Evolutionary conservation across 2,329 filamentous ascomycete genomes (phyloP), one percentile per base, ranked within the genome.

Genomic region (Aspergillus ibericus): DNA sequence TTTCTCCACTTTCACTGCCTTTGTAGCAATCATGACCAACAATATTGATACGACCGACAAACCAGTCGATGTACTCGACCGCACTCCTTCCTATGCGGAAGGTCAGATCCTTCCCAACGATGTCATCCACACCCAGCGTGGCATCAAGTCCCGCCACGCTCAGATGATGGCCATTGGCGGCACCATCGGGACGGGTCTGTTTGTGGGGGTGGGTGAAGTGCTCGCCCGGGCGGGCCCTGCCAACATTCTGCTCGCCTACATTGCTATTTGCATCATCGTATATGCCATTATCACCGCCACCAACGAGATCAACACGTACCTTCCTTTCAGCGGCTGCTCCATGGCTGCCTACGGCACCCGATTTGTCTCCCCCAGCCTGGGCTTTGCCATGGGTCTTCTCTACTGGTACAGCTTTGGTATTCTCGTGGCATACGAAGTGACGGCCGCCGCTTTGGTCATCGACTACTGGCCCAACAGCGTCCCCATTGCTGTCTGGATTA

Each of bases 341-440:
- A 22, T 51, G 15, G 36, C 47, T 18, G 56, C 55, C 29, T 87
- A 87, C 66, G 79, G 83, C 38, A 79, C 82, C 53, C 82, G 85
- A 57, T 88, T 88, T 63, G 75, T 87, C 59, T 85, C 87, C 63
- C 84, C 85, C 13, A 81, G 84, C n/a, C 83, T 80, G 72, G 77
- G 76, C 4, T 79, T 79, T 58, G 76, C 76, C 34, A 76, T 78
- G 72, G 77, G 77, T 15, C 78, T 76, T 76, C 76, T 78, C 57
- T 95, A 96, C 72, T 90, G 90, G 7, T 75, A 96, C 64, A 89
- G 93, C 75, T 96, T 92, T 91, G 82, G 93, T 1, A 84, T 91
- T 42, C 85, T 93, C 0, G 75, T 96, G n/a, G 91, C 92, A 0
- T 81, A 96, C 42, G 92, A 96, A 73, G 86, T 96, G 25, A 81